A percentile compares a stretch with the other conserved stretches of the same genome.
phyloP scores from a whole-genome alignment of 2,329 filamentous ascomycete species.

The Dothistroma pini region DNA sequence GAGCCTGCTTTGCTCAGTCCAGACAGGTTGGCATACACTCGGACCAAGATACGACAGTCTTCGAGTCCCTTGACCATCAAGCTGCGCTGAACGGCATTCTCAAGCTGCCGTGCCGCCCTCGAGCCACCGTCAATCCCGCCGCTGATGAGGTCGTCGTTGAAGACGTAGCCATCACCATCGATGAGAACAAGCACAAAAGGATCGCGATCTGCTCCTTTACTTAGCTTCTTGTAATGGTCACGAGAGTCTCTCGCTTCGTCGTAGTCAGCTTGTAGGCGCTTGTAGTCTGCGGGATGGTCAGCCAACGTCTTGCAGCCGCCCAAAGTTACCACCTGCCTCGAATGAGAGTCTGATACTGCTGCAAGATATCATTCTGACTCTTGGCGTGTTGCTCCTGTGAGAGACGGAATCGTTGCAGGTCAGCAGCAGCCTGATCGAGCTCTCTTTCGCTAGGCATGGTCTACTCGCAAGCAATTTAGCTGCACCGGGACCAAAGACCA shows the following conservation, averaged over 20 bases:
- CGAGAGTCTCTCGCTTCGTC: constrained; percentile 54
- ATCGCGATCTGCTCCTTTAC: constrained; percentile 47
- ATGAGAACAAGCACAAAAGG: constrained; percentile 60
- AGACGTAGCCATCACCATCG: constrained; percentile 59
- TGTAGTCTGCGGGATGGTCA: constrained; percentile 42
- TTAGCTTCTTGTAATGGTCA: constrained; percentile 55
- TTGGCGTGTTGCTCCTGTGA: background rate
- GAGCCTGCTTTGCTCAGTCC: constrained; percentile 47
- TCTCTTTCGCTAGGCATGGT: constrained; percentile 3
- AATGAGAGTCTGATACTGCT: background rate
- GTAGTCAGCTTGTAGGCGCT: constrained; percentile 54
- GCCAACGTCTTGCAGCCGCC: constrained; percentile 41
- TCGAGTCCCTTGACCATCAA: constrained; percentile 47
- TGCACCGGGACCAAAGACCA: background rate
- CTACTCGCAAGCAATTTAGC: background rate
- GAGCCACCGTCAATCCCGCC: constrained; percentile 48
- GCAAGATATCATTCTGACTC: background rate
- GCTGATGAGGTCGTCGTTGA: constrained; percentile 33
- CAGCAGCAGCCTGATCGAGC: background rate
- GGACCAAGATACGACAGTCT: constrained; percentile 49
- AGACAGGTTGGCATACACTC: constrained; percentile 47
- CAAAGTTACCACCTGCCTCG: background rate
- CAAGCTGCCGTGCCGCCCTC: constrained; percentile 53
- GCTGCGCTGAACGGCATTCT: constrained; percentile 49
- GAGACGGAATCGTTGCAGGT: background rate